A percentile compares a stretch with the other conserved stretches of the same genome.
Conservation (phyloP, 2,329 filamentous ascomycete genomes). For the Colletotrichum camelliae region DNA sequence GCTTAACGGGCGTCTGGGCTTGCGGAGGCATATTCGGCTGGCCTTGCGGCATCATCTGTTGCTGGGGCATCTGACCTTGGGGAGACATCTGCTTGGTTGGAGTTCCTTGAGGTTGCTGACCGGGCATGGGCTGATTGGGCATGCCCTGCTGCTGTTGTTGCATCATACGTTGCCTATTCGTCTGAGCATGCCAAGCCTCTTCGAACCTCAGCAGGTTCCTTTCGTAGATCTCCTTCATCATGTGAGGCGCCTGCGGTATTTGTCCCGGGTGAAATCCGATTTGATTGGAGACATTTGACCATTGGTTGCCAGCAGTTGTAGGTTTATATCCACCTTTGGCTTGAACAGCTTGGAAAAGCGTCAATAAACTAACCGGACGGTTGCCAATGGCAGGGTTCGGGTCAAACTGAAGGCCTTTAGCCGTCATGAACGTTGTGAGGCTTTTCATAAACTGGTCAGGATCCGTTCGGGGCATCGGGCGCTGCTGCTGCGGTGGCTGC, state of each 20-base stretch:
- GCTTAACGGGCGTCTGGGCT: constrained; percentile 48
- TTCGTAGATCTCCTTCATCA: constrained; percentile 78
- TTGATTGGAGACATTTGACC: constrained; percentile 73
- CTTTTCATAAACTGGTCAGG: constrained; percentile 78
- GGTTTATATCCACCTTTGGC: constrained; percentile 81
- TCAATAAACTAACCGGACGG: constrained; percentile 74
- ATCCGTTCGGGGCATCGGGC: constrained; percentile 48
- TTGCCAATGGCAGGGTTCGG: constrained; percentile 76
- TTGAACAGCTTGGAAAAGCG: constrained; percentile 76
- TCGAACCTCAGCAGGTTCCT: constrained; percentile 81
- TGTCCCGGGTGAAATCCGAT: constrained; percentile 68
- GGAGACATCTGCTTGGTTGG: constrained; percentile 49
- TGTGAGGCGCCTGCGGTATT: constrained; percentile 68
- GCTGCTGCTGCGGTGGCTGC: constrained; percentile 31
- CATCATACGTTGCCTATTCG: constrained; percentile 57
- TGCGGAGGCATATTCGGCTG: constrained; percentile 37
- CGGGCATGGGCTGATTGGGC: constrained; percentile 35
- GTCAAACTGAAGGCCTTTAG: constrained; percentile 76
- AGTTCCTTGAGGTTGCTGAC: constrained; percentile 35
- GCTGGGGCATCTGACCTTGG: constrained; percentile 29
- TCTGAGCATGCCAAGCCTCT: constrained; percentile 65
- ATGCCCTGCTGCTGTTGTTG: constrained; percentile 41
- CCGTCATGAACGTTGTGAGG: constrained; percentile 77
- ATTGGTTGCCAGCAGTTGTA: constrained; percentile 72
- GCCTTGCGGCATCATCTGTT: constrained; percentile 41